Conservation (phyloP, 2,329 filamentous ascomycete species). For the Alternaria viburni region DNA sequence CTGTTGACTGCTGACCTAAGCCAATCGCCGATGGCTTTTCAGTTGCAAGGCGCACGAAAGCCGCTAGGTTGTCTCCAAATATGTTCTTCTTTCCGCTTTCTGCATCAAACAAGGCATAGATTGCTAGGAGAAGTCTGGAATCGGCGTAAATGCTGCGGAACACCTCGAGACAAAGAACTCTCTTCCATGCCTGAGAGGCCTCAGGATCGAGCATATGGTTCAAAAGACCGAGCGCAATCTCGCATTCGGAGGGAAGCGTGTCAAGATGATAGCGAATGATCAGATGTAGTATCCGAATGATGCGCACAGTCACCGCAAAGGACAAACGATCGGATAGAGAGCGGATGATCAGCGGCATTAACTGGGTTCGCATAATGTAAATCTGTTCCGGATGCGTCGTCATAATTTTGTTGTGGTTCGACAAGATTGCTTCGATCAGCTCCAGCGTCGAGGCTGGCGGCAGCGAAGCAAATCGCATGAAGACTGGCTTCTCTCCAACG, state of each 20-base stretch:
- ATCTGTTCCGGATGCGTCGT: conserved; percentile 79
- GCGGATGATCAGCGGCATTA: conserved; percentile 84
- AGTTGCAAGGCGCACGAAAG: conserved; percentile 89
- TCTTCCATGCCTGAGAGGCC: conserved; percentile 77
- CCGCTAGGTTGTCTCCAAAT: conserved; percentile 80
- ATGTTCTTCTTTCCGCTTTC: conserved; percentile 75
- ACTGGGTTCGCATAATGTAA: conserved; percentile 74
- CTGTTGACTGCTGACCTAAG: conserved; percentile 84
- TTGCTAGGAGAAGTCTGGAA: conserved; percentile 75
- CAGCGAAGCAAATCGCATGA: conserved; percentile 78
- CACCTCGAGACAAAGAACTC: conserved; percentile 88
- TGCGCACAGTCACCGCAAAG: conserved; percentile 82
- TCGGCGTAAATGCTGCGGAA: conserved; percentile 87
- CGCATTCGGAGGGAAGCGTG: conserved; percentile 78
- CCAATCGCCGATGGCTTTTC: conserved; percentile 91
- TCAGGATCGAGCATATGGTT: conserved; percentile 91
- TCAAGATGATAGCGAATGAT: conserved; percentile 78
- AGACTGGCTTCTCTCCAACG: conserved; percentile 82
- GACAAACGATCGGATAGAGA: conserved; percentile 77
- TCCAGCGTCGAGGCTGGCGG: conserved; percentile 87
- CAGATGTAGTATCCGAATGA: conserved; percentile 82
- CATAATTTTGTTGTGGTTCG: conserved; percentile 84
- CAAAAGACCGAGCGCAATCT: conserved; percentile 79
- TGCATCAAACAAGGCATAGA: conserved; percentile 81
- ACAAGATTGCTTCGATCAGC: conserved; percentile 87